Evolutionary conservation across 371 early-diverging fungal species (phyloP), one percentile per base, ranked within the genome.

Genomic region (Actinomucor elegans): DNA sequence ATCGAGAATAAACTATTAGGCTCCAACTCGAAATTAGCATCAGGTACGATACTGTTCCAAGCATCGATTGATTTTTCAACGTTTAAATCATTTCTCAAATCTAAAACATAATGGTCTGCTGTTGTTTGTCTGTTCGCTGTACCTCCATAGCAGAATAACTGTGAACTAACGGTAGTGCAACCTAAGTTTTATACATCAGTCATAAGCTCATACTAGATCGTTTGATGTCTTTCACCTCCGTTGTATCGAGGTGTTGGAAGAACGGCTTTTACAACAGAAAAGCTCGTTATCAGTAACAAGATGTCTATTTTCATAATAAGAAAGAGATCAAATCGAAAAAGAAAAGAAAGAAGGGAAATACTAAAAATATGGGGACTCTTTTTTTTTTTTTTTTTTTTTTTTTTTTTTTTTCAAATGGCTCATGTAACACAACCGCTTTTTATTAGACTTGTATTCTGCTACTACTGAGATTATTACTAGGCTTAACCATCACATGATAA

Each of bases 101-200:
- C 61, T 2, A 61, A 37, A 4, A 20, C 34, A 37, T 52, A 61
- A 11, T 55, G 55, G 17, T 61, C 52, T 12, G 61, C 50, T n/a
- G 55, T 46, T 2, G 61, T 23, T 23, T 24, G 4, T 17, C 42
- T 46, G 35, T 55, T 55, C 17, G 48, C 42, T 11, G 56, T 55
- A 21, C 61, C 61, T 17, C 61, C 61, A 35, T 55, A 61, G 24
- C 61, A 61, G 33, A 51, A 47, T 5, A 61, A 36, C 7, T 17
- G 41, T 35, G 29, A 18, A 20, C 27, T 17, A 15, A 61, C 48
- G 2, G 18, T 35, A 12, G 48, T 18, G 36, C 61, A 61, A 3
- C 56, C 61, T 61, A 33, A 12, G 15, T 24, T n/a, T n/a, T n/a
- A n/a, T n/a, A n/a, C n/a, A n/a, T n/a, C n/a, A n/a, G n/a, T n/a